phyloP scores from a whole-genome alignment of 352 stramenopile genomes.

The Globisporangium okanoganense region DNA sequence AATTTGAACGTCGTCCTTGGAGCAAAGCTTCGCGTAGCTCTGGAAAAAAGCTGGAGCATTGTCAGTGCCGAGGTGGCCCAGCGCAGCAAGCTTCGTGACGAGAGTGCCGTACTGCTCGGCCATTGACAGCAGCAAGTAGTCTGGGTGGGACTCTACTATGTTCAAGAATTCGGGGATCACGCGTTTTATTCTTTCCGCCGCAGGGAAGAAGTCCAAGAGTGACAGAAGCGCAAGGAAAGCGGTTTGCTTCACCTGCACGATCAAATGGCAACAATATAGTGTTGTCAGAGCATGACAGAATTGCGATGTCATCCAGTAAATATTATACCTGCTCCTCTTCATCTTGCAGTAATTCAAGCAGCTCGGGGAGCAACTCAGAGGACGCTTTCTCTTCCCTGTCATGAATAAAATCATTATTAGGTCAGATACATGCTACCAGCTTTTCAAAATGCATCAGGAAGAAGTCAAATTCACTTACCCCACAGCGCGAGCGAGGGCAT shows the following conservation, averaged over 20 bases:
- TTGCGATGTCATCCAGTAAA: background rate
- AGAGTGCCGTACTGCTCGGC: slow-evolving; percentile 54
- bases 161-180: slow-evolving; percentile 68
- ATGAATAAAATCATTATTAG: background rate
- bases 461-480: slow-evolving; percentile 28
- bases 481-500: slow-evolving; percentile 62
- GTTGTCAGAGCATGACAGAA: background rate
- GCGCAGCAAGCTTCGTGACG: slow-evolving; percentile 55
- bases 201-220: slow-evolving; percentile 68
- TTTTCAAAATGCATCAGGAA: background rate
- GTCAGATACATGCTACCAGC: background rate
- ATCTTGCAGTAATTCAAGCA: slow-evolving; percentile 76
- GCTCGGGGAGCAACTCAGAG: slow-evolving; percentile 59
- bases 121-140: slow-evolving; percentile 53
- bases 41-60: slow-evolving; percentile 47
- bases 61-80: slow-evolving; percentile 60
- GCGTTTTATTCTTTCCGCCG: slow-evolving; percentile 44
- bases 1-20: slow-evolving; percentile 51
- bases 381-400: slow-evolving; percentile 60
- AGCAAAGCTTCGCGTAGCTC: slow-evolving; percentile 57
- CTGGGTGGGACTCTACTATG: slow-evolving; percentile 46
- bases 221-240: slow-evolving; percentile 72
- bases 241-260: slow-evolving; percentile 64
- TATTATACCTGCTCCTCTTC: slow-evolving; percentile 67
- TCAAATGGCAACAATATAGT: background rate